phyloP scores from a whole-genome alignment of 192 early-diverging fungal species.

The Spinellus fusiger region DNA sequence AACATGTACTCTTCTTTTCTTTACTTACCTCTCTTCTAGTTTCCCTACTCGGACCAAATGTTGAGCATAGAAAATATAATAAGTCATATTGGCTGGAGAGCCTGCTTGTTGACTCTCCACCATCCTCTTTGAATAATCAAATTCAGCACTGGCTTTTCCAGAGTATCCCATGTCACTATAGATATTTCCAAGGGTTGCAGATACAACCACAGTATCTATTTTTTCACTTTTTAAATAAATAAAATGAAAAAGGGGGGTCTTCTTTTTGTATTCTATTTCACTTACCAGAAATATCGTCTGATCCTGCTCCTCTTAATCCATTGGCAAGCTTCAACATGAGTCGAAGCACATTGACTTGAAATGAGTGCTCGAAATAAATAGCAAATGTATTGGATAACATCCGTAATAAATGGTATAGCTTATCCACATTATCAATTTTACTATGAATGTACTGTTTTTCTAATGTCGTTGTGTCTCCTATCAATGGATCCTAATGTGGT shows the following conservation, averaged over 20 bases:
- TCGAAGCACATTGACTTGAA: constrained; percentile 48
- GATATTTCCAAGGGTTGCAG: constrained; percentile 40
- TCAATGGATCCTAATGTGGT: too few relatives aligned
- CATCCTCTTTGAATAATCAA: constrained; percentile 41
- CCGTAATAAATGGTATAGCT: constrained; percentile 47
- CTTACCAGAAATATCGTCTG: constrained; percentile 31
- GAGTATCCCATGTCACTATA: constrained; percentile 69
- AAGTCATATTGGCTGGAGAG: constrained; percentile 30
- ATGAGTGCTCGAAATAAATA: constrained; percentile 44
- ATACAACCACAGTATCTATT: constrained; percentile 2
- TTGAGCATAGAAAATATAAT: constrained; percentile 48
- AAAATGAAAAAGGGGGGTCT: too few relatives aligned
- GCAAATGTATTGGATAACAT: constrained; percentile 58
- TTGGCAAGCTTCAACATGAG: constrained; percentile 56
- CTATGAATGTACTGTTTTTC: constrained; percentile 8
- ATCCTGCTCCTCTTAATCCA: constrained; percentile 24
- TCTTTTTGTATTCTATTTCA: too few relatives aligned
- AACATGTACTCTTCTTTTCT: neutral
- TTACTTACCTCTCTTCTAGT: constrained; percentile 40
- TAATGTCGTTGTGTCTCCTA: constrained; percentile 15
- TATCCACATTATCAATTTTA: constrained; percentile 41
- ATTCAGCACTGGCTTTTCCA: constrained; percentile 58
- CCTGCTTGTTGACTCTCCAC: constrained; percentile 18
- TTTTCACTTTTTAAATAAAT: too few relatives aligned
- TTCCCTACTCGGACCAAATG: constrained; percentile 57